phyloP scores from a whole-genome alignment of 176 grass and related monocot species.

The Eleusine indica region DNA sequence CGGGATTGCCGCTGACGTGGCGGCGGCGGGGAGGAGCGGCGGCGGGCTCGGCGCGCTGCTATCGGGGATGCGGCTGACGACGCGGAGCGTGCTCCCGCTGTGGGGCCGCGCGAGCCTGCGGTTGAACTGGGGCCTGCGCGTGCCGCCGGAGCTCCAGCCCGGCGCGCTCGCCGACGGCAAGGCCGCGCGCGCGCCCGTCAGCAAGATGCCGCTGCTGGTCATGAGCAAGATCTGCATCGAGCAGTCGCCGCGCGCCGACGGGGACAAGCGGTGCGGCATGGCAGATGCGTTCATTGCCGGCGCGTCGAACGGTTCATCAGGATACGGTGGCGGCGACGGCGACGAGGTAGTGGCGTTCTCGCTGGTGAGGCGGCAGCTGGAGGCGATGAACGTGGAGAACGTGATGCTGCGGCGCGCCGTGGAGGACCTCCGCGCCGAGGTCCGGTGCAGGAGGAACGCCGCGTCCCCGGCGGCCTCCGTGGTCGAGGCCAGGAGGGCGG shows the following conservation, averaged over 20 bases:
- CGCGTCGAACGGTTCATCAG: background rate
- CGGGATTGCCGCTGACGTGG: constrained; percentile 53
- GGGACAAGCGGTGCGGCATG: constrained; percentile 1
- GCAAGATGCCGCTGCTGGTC: constrained; percentile 77
- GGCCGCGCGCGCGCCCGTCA: constrained; percentile 35
- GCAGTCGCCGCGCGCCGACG: constrained; percentile 34
- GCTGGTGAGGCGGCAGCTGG: constrained; percentile 57
- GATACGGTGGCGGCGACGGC: background rate
- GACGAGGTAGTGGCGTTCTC: constrained; percentile 19
- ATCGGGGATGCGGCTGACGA: constrained; percentile 67
- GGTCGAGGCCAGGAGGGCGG: background rate
- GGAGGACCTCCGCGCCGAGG: constrained; percentile 69
- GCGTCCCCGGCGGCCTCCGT: background rate
- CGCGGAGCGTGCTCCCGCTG: constrained; percentile 69
- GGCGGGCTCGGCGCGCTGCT: constrained; percentile 51
- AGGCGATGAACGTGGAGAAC: constrained; percentile 63
- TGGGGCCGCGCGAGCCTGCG: constrained; percentile 59
- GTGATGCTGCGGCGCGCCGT: constrained; percentile 58
- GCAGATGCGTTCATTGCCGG: background rate
- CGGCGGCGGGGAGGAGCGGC: constrained; percentile 33
- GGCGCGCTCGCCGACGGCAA: constrained; percentile 19
- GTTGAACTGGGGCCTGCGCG: constrained; percentile 77
- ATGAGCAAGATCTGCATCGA: constrained; percentile 89
- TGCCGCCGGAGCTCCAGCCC: constrained; percentile 59
- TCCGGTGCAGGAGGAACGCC: constrained; percentile 21